Base-by-base conservation (phyloP, 768 basidiomycete genomes). In the Dioszegia hungarica region DNA sequence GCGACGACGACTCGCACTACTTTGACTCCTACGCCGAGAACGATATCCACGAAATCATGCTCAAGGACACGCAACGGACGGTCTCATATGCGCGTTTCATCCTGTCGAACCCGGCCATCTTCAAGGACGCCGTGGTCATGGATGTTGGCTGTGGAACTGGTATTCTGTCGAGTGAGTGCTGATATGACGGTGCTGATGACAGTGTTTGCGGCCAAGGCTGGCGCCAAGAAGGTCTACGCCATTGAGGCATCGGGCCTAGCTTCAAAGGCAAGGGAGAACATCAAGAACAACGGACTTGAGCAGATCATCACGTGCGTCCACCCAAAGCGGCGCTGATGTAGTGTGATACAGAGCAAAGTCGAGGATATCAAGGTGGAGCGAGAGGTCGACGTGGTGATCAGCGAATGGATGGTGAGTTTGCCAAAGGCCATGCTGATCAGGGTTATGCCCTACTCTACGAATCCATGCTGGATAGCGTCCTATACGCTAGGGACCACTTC, bases 141-240 rank as follows among this genome's bases (percentile, higher is more conserved):
- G 94, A 97, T 65, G 92, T 97, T 22, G 94, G 94, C 5, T 98
- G 94, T 66, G 94, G 94, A 1, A 95, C 93, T 0, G 90, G 93
- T 1, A 91, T 95, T 46, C 80, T 95, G 9, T 74, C 73, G 2
- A 76, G 75, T 76, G 37, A 49, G 75, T 68, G 3, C 8, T 34
- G 33, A 20, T 14, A 27, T 25, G 22, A 15, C 25, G 20, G 3
- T 10, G 37, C 49, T 56, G 55, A 56, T 28, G 19, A 27, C 31
- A 24, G 80, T 97, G 58, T 88, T 95, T 66, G 90, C 90, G 4
- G 93, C 93, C 1, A 81, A 83, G 52, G 86, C 89, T 0, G 93
- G 93, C 14, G 93, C 93, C 11, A 88, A 87, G 72, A 84, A 85
- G 25, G 93, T 97, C 8, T 86, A 90, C 58, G 89, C 92, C 15